These are phyloP conservation scores for Nitzschia palea DNA, from an alignment of 108 stramenopile species.

Conservation along the genomic window DNA sequence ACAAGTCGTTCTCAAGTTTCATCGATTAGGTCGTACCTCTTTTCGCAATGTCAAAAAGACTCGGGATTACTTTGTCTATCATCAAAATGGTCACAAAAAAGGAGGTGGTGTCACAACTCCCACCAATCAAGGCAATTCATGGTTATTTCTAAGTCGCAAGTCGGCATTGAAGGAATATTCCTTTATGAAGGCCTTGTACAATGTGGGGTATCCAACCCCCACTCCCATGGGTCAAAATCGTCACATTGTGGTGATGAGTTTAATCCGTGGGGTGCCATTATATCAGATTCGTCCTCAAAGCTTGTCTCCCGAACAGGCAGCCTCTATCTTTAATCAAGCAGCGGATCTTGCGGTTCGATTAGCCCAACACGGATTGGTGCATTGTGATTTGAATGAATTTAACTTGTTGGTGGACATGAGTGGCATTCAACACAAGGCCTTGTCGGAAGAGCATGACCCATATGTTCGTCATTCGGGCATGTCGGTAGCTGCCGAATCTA, in stretches of 20 bases:
- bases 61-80: constrained; percentile 93
- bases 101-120: constrained; percentile 20
- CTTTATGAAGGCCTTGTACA: constrained; percentile 96
- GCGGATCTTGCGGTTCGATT: constrained; percentile 70
- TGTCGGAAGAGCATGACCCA: constrained; percentile 54
- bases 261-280: constrained; percentile 87
- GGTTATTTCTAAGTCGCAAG: constrained; percentile 95
- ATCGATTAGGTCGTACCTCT: constrained; percentile 96
- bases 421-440: constrained; percentile 60
- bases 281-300: constrained; percentile 84
- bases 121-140: constrained; percentile 71
- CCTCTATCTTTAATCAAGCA: constrained; percentile 83
- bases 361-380: constrained; percentile 94
- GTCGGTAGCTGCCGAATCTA: constrained; percentile 57
- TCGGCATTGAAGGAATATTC: constrained; percentile 95
- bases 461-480: constrained; percentile 87
- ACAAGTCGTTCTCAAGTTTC: constrained; percentile 95
- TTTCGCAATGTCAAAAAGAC: constrained; percentile 97
- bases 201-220: constrained; percentile 94
- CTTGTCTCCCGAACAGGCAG: constrained; percentile 86
- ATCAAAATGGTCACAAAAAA: constrained; percentile 40
- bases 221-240: constrained; percentile 92
- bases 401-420: constrained; percentile 96
- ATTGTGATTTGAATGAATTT: constrained; percentile 99
- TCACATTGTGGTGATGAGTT: constrained; percentile 90